These are phyloP conservation scores for Trichophyton equinum DNA, from an alignment of 2,329 filamentous ascomycete genomes.

Conservation along the genomic window DNA sequence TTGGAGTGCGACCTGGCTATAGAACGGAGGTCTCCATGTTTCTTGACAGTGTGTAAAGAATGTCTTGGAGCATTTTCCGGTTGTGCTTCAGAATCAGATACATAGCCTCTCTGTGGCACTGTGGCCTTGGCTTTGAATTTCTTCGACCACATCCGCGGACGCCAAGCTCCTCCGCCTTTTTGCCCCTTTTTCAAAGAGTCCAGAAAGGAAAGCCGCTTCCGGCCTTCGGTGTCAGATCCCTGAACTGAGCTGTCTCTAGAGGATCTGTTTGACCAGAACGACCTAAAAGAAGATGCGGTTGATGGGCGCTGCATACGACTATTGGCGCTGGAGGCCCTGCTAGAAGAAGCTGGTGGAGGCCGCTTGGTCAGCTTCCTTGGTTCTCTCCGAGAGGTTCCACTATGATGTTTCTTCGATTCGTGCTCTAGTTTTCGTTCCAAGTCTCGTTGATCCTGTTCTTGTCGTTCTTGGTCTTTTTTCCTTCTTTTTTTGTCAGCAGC, in stretches of 20 bases:
- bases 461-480: slow-evolving; percentile 12
- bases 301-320: slow-evolving; percentile 11
- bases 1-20: slow-evolving; percentile 4
- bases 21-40: slow-evolving; percentile 12
- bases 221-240: slow-evolving; percentile 7
- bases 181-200: not conserved
- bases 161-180: not conserved
- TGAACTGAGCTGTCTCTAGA: slow-evolving; percentile 12
- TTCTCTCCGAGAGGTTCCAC: slow-evolving; percentile 5
- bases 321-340: slow-evolving; percentile 13
- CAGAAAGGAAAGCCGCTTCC: slow-evolving; percentile 8
- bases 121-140: slow-evolving; percentile 2
- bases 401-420: slow-evolving; percentile 5
- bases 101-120: not conserved
- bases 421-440: slow-evolving; percentile 11
- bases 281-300: slow-evolving; percentile 10
- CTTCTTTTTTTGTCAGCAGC: slow-evolving; percentile 10
- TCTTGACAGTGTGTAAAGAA: slow-evolving; percentile 13
- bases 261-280: slow-evolving; percentile 11
- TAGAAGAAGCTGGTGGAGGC: slow-evolving; percentile 9
- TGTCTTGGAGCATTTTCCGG: not conserved
- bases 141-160: slow-evolving; percentile 7
- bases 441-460: slow-evolving; percentile 14
- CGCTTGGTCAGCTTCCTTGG: slow-evolving; percentile 13
- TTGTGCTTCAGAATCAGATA: not conserved